Percentiles rank a stretch among this genome's conserved stretches.
Evolutionary conservation across 305 asterid species (phyloP).

Genomic region (Fraxinus xanthoxyloides): DNA sequence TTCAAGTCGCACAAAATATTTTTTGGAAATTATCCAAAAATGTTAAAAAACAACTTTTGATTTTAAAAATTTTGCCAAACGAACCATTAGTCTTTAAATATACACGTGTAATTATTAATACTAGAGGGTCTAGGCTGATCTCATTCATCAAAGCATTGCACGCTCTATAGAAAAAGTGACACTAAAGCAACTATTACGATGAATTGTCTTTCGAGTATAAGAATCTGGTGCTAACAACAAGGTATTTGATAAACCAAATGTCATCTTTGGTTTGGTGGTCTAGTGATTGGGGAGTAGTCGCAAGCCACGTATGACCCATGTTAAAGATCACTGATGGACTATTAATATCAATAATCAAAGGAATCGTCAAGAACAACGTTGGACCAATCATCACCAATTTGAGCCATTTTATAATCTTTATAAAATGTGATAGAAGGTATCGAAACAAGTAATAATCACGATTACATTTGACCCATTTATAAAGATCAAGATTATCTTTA

Average conservation of each 20-base stretch:
- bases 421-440: too few relatives aligned
- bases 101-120: background rate
- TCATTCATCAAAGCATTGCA: background rate
- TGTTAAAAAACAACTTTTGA: too few relatives aligned
- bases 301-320: background rate
- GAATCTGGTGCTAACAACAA: background rate
- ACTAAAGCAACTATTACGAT: background rate
- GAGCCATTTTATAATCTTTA: background rate
- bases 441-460: too few relatives aligned
- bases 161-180: background rate
- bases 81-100: background rate
- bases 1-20: background rate
- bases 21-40: too few relatives aligned
- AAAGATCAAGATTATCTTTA: background rate
- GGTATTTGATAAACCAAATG: background rate
- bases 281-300: background rate
- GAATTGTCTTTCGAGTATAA: background rate
- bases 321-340: background rate
- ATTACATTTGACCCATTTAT: too few relatives aligned
- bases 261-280: background rate
- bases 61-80: too few relatives aligned
- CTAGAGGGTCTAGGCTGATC: background rate
- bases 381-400: background rate
- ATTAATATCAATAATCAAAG: background rate
- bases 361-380: background rate